A percentile compares a stretch with the other conserved stretches of the same genome.
phyloP scores from a whole-genome alignment of 2,329 filamentous ascomycete genomes.

The Botrytis aclada region DNA sequence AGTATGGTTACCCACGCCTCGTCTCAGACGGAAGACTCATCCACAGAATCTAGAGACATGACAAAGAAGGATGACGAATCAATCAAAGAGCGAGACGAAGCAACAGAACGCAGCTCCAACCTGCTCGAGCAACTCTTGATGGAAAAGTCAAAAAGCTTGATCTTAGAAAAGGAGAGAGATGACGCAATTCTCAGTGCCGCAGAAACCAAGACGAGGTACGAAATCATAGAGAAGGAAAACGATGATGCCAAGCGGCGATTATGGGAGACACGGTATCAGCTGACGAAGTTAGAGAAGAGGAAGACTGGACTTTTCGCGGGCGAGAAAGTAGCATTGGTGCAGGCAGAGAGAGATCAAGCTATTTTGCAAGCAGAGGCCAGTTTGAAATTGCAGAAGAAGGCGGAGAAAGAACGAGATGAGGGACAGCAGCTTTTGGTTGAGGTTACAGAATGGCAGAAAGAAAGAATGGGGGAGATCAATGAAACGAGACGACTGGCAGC shows the following conservation, averaged over 20 bases:
- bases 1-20: background rate
- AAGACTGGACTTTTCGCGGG: background rate
- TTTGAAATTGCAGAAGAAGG: background rate
- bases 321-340: background rate
- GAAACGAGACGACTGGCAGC: background rate
- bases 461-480: background rate
- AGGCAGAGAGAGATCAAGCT: background rate
- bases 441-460: too few species aligned
- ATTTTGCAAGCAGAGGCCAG: background rate
- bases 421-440: background rate
- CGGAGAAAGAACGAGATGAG: background rate
- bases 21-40: background rate
- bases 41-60: background rate
- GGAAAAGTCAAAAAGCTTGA: background rate
- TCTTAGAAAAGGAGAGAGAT: background rate
- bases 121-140: slow-evolving; percentile 4
- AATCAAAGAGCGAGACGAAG: background rate
- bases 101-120: background rate
- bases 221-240: background rate
- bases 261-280: background rate
- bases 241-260: background rate
- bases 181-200: background rate
- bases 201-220: background rate
- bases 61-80: background rate
- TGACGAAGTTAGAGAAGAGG: background rate